These are phyloP conservation scores for Xylaria sp. DNA, from an alignment of 2,329 filamentous ascomycete genomes.

Conservation along the genomic window DNA sequence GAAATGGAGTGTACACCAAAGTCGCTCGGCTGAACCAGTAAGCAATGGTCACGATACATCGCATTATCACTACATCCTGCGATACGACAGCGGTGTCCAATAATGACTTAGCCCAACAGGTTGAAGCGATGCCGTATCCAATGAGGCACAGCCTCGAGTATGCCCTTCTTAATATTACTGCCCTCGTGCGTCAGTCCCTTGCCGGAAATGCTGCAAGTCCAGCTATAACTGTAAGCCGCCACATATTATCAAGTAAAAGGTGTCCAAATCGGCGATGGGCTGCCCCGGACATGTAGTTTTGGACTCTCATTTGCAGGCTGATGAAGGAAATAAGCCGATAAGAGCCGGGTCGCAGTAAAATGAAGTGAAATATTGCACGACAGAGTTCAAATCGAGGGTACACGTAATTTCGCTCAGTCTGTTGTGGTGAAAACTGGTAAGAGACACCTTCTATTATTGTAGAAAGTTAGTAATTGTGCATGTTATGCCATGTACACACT, in stretches of 20 bases:
- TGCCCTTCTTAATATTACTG: slow-evolving; percentile 2
- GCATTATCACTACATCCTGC: slow-evolving; percentile 15
- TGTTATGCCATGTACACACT: neutral
- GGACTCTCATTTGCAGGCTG: neutral
- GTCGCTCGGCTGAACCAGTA: slow-evolving; percentile 1
- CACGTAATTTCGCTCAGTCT: neutral
- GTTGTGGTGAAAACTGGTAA: neutral
- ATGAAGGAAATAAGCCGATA: neutral
- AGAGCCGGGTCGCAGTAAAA: neutral
- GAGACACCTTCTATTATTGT: neutral
- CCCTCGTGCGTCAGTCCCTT: slow-evolving; percentile 12
- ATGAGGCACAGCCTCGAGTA: slow-evolving; percentile 9
- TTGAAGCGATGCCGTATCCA: slow-evolving; percentile 4
- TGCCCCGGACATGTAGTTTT: neutral
- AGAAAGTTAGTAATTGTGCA: neutral
- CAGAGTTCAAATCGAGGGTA: neutral
- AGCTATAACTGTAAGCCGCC: slow-evolving; percentile 27
- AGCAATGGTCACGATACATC: slow-evolving; percentile 3
- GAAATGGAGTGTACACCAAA: slow-evolving; percentile 23
- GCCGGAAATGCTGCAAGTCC: slow-evolving; percentile 22
- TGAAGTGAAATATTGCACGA: neutral
- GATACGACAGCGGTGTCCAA: slow-evolving; percentile 14
- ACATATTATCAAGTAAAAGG: neutral
- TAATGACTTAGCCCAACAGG: slow-evolving; percentile 7
- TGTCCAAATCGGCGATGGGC: neutral